phyloP scores from a whole-genome alignment of 2,329 filamentous ascomycete genomes.

The Aspergillus quadricinctus region DNA sequence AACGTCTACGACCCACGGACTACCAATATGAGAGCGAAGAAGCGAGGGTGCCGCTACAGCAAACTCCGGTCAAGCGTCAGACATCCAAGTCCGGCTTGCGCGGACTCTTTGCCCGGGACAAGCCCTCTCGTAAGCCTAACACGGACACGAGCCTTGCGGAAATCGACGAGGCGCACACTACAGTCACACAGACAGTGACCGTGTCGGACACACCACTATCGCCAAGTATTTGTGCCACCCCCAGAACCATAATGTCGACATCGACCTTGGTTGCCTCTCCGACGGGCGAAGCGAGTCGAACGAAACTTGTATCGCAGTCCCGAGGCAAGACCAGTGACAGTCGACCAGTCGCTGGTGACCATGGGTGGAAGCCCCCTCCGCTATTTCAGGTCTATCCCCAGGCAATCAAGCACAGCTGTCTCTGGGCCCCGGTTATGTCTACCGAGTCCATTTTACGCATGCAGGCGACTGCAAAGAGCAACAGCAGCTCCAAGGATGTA shows the following conservation, averaged over 20 bases:
- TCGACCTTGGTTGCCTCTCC: conserved; percentile 22
- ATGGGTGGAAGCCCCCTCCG: conserved; percentile 64
- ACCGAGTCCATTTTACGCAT: conserved; percentile 65
- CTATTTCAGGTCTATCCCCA: conserved; percentile 86
- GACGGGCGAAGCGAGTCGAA: conserved; percentile 12
- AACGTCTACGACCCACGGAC: conserved; percentile 32
- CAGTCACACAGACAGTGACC: conserved; percentile 12
- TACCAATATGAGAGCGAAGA: conserved; percentile 24
- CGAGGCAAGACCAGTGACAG: conserved; percentile 21
- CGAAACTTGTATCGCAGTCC: conserved; percentile 17
- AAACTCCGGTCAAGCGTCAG: conserved; percentile 28
- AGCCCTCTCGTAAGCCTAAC: conserved; percentile 24
- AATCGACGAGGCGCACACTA: conserved; percentile 27
- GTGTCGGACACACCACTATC: conserved; percentile 21
- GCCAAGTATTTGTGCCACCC: conserved; percentile 21
- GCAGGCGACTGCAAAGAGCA: conserved; percentile 29
- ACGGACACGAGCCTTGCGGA: conserved; percentile 28
- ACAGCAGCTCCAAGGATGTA: conserved; percentile 8
- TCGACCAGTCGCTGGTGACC: conserved; percentile 20
- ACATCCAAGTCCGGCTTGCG: conserved; percentile 36
- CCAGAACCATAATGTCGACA: conserved; percentile 22
- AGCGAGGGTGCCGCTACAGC: conserved; percentile 30
- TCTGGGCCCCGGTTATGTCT: conserved; percentile 64
- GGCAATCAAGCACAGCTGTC: conserved; percentile 67
- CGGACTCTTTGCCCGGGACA: conserved; percentile 35